Percentiles rank a stretch among this genome's conserved stretches.
These are phyloP conservation scores for Pseudogymnoascus destructans DNA, from an alignment of 2,329 filamentous ascomycete genomes.

Conservation along the genomic window DNA sequence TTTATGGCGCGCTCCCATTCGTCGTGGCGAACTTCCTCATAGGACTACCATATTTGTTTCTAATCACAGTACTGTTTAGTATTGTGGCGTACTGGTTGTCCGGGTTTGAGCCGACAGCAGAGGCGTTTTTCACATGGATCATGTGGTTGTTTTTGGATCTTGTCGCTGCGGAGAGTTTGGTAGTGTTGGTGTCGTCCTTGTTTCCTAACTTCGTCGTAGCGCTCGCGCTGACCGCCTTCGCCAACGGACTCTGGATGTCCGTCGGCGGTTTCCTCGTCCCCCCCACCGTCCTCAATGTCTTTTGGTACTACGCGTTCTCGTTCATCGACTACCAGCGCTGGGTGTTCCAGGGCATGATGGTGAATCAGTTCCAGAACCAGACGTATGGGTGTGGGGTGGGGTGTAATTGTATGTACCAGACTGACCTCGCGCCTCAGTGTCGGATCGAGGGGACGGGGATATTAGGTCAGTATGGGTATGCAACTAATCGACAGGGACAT, in stretches of 20 bases:
- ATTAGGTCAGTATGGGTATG: slow-evolving; percentile 56
- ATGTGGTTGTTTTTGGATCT: slow-evolving; percentile 81
- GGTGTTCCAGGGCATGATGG: slow-evolving; percentile 88
- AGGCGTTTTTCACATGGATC: slow-evolving; percentile 63
- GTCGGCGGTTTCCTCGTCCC: slow-evolving; percentile 73
- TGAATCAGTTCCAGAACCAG: slow-evolving; percentile 63
- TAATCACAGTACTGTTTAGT: slow-evolving; percentile 65
- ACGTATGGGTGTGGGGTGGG: slow-evolving; percentile 43
- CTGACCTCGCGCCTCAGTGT: slow-evolving; percentile 48
- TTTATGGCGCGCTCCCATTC: slow-evolving; percentile 63
- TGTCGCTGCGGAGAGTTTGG: slow-evolving; percentile 67
- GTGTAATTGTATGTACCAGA: slow-evolving; percentile 55
- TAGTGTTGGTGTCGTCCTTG: slow-evolving; percentile 60
- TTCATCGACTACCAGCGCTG: slow-evolving; percentile 78
- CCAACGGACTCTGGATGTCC: slow-evolving; percentile 83
- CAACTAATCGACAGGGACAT: slow-evolving; percentile 45
- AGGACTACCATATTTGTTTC: slow-evolving; percentile 64
- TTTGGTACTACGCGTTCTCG: slow-evolving; percentile 78
- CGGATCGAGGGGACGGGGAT: slow-evolving; percentile 59
- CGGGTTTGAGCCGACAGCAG: slow-evolving; percentile 53
- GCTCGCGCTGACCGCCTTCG: slow-evolving; percentile 68
- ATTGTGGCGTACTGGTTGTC: slow-evolving; percentile 67
- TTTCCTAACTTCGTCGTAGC: slow-evolving; percentile 71
- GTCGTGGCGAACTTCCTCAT: slow-evolving; percentile 70
- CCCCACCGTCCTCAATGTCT: slow-evolving; percentile 59